Percentiles rank a stretch among this genome's conserved stretches.
Conservation (phyloP, 805 yeast genomes). For the Hanseniaspora singularis region DNA sequence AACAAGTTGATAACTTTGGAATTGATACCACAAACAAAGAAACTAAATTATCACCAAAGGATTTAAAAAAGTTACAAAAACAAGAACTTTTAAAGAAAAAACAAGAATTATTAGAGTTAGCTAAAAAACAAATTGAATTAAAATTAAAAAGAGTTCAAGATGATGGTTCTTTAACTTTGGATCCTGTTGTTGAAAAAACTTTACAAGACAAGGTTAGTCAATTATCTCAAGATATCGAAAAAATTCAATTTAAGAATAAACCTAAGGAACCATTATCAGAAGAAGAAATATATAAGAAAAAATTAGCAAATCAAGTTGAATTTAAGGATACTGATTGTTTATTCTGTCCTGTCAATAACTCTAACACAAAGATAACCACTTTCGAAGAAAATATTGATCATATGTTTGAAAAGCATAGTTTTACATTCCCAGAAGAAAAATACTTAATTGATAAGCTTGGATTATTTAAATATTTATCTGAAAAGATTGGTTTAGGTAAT, state of each 20-base stretch:
- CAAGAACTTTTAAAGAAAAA: constrained; percentile 35
- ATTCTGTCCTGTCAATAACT: constrained; percentile 33
- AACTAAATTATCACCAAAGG: constrained; percentile 31
- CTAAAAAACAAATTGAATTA: constrained; percentile 29
- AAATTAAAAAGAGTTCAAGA: constrained; percentile 24
- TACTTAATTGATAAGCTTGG: constrained; percentile 65
- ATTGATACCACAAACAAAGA: constrained; percentile 20
- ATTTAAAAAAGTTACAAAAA: constrained; percentile 33
- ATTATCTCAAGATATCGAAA: constrained; percentile 5
- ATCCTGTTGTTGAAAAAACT: constrained; percentile 12
- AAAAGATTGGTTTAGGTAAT: constrained; percentile 85
- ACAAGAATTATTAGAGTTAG: constrained; percentile 32
- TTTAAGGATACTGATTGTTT: constrained; percentile 43
- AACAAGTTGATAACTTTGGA: constrained; percentile 9
- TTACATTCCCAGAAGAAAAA: constrained; percentile 74
- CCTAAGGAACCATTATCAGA: constrained; percentile 29
- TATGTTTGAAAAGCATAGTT: constrained; percentile 69
- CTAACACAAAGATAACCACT: constrained; percentile 31
- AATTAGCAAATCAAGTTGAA: constrained; percentile 33
- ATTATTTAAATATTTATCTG: constrained; percentile 64
- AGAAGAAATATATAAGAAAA: constrained; percentile 32
- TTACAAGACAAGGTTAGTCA: constrained; percentile 15
- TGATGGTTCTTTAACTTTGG: constrained; percentile 14
- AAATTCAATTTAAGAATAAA: constrained; percentile 14
- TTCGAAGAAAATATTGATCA: constrained; percentile 46